Conservation (phyloP, 1,284 basidiomycete species). For the Irpex sp. region DNA sequence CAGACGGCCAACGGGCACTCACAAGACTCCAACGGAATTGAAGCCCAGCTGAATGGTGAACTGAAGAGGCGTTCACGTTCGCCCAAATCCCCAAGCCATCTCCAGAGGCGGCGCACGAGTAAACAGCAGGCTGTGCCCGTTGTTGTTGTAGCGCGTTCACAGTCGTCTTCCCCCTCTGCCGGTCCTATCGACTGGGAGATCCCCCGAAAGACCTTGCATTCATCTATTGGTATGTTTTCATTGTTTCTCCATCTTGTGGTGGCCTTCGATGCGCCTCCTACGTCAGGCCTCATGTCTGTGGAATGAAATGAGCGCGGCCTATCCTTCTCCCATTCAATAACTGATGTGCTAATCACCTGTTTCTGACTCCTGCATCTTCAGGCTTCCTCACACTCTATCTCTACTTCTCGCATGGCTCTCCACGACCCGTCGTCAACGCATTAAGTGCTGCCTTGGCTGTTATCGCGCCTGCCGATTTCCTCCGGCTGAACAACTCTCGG, state of each 20-base stretch:
- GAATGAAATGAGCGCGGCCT: background rate
- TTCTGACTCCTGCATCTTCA: slow-evolving; percentile 26
- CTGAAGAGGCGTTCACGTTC: background rate
- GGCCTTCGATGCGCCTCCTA: slow-evolving; percentile 2
- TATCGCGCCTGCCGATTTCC: slow-evolving; percentile 74
- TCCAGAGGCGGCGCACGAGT: background rate
- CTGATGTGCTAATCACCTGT: background rate
- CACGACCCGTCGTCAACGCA: slow-evolving; percentile 56
- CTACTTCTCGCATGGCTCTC: slow-evolving; percentile 55
- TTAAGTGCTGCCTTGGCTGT: slow-evolving; percentile 69
- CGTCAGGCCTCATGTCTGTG: background rate
- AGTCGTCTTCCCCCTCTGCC: background rate
- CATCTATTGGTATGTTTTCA: slow-evolving; percentile 73
- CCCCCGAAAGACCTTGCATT: slow-evolving; percentile 88
- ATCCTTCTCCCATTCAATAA: background rate
- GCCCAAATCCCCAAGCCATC: background rate
- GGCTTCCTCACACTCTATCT: slow-evolving; percentile 85
- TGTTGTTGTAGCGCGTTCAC: background rate
- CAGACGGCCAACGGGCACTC: background rate
- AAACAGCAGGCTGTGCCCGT: background rate
- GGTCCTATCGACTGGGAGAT: slow-evolving; percentile 72
- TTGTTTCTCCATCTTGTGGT: slow-evolving; percentile 7
- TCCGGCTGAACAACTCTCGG: slow-evolving; percentile 67
- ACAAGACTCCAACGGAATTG: background rate
- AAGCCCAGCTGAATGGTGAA: background rate